Conservation (phyloP, 2,329 filamentous ascomycete species). For the Diaporthe australafricana region DNA sequence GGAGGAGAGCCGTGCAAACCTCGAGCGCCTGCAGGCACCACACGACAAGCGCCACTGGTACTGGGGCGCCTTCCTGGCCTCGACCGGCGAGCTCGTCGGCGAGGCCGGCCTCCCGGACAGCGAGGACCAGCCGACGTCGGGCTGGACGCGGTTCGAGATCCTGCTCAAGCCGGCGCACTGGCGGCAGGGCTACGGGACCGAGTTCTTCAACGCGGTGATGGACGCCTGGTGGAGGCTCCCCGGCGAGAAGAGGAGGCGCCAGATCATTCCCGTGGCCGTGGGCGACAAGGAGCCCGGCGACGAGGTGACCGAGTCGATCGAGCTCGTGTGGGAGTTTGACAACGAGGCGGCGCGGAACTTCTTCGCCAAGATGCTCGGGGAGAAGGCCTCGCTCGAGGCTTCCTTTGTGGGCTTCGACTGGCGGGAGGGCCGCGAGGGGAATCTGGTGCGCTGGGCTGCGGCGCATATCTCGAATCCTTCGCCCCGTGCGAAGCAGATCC, state of each 20-base stretch:
- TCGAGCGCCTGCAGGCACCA: constrained; percentile 27
- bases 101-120: constrained; percentile 42
- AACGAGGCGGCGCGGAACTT: constrained; percentile 23
- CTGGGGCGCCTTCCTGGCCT: constrained; percentile 42
- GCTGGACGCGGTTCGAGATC: constrained; percentile 33
- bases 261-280: constrained; percentile 23
- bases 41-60: constrained; percentile 39
- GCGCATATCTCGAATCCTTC: not conserved
- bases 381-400: constrained; percentile 16
- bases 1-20: constrained; percentile 28
- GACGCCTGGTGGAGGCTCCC: constrained; percentile 35
- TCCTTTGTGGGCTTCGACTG: constrained; percentile 27
- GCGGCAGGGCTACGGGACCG: constrained; percentile 35
- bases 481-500: not conserved
- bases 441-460: constrained; percentile 12
- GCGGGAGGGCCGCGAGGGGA: constrained; percentile 30
- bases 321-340: constrained; percentile 27
- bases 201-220: constrained; percentile 34
- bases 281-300: constrained; percentile 17
- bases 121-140: constrained; percentile 26
- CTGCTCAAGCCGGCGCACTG: constrained; percentile 25
- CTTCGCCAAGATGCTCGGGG: constrained; percentile 29
- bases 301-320: constrained; percentile 31
- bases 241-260: constrained; percentile 33
- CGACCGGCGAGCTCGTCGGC: constrained; percentile 44